Evolutionary conservation across 371 early-diverging fungal species (phyloP).

Genomic region (Massospora cicadina): DNA sequence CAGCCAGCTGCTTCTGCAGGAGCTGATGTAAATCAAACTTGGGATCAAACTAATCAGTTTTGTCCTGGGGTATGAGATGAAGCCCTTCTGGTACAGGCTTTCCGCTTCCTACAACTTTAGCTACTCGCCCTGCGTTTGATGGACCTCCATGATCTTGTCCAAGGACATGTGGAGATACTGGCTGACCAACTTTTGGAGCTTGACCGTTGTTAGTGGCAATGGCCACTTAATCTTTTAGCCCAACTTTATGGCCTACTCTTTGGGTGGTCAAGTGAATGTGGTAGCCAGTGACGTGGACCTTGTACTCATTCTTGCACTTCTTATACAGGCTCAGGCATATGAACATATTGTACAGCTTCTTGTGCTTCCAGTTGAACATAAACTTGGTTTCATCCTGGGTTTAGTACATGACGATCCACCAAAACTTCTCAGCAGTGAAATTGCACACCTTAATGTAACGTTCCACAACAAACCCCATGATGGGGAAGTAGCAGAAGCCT

Average conservation of each 20-base stretch:
- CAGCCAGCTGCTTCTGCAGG: conserved; percentile 42
- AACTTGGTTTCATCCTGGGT: conserved; percentile 23
- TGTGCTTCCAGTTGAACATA: conserved; percentile 57
- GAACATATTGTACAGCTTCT: conserved; percentile 56
- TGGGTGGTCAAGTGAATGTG: conserved; percentile 45
- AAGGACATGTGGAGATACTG: conserved; percentile 54
- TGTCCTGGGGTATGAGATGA: conserved; percentile 98
- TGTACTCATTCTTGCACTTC: conserved; percentile 32
- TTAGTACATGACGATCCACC: conserved; percentile 61
- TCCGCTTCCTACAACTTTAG: conserved; percentile 50
- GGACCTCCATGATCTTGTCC: conserved; percentile 63
- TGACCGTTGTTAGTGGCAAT: conserved; percentile 87
- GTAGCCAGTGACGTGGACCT: conserved; percentile 42
- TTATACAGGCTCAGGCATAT: conserved; percentile 52
- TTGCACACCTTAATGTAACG: conserved; percentile 52
- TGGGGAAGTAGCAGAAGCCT: conserved; percentile 99
- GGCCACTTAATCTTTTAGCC: conserved; percentile 37
- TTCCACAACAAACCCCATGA: conserved; percentile 97
- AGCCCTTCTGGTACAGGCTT: conserved; percentile 65
- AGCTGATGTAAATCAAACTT: conserved; percentile 51
- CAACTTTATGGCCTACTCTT: conserved; percentile 34
- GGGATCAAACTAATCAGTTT: conserved; percentile 85
- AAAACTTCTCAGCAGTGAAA: conserved; percentile 87
- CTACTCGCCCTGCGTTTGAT: background rate
- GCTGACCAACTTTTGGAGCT: conserved; percentile 78